Conservation (phyloP, 495 filamentous ascomycete species). For the Hyaloscypha bicolor region DNA sequence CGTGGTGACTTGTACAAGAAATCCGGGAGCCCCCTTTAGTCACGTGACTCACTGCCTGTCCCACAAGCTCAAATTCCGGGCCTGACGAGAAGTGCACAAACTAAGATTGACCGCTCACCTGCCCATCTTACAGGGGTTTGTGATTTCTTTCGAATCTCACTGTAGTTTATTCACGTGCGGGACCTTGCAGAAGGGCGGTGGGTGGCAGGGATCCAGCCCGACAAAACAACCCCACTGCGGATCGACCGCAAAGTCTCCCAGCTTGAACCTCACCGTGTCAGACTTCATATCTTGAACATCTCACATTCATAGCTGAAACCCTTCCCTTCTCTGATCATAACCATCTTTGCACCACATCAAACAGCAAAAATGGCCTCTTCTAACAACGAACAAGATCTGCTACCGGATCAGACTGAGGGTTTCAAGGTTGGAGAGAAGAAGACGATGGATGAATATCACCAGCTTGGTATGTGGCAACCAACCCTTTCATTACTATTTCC, state of each 20-base stretch:
- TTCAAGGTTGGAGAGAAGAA: conserved; percentile 99
- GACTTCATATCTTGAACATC: conserved; percentile 8
- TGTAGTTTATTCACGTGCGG: conserved; percentile 1
- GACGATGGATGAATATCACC: conserved; percentile 85
- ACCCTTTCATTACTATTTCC: conserved; percentile 4
- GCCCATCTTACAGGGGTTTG: too few species aligned
- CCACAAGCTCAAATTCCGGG: not conserved
- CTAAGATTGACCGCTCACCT: too few species aligned
- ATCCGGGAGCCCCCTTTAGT: not conserved
- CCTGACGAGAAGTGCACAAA: not conserved
- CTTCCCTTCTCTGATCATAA: not conserved
- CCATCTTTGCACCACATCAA: conserved; percentile 6
- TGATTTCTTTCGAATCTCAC: not conserved
- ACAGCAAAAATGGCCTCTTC: conserved; percentile 64
- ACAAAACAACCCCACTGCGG: conserved; percentile 15
- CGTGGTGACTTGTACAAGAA: not conserved
- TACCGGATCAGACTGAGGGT: conserved; percentile 84
- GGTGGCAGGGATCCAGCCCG: conserved; percentile 14
- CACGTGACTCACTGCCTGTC: not conserved
- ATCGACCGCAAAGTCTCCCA: not conserved
- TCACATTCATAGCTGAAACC: not conserved
- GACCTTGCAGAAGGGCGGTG: conserved; percentile 16
- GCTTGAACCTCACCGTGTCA: conserved; percentile 5
- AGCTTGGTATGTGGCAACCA: conserved; percentile 71
- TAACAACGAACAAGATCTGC: conserved; percentile 75